Conservation (phyloP, 2,329 filamentous ascomycete species). For the Chaetomiaceae sp. region DNA sequence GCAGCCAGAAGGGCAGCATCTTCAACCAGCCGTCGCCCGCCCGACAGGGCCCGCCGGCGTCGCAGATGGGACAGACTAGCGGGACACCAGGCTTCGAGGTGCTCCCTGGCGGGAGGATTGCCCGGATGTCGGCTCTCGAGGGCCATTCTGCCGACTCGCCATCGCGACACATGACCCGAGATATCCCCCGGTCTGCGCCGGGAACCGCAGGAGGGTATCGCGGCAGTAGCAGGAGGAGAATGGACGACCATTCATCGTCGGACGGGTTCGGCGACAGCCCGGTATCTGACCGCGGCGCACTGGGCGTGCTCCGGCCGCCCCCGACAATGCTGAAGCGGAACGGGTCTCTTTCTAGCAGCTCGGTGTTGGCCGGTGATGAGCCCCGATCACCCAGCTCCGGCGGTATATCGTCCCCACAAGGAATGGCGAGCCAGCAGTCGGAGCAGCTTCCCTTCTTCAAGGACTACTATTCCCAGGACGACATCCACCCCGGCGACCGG, state of each 20-base stretch:
- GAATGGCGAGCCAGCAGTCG: slow-evolving; percentile 80
- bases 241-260: slow-evolving; percentile 61
- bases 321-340: slow-evolving; percentile 62
- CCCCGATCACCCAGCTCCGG: slow-evolving; percentile 70
- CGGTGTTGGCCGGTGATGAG: slow-evolving; percentile 66
- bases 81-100: slow-evolving; percentile 62
- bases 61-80: slow-evolving; percentile 33
- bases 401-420: slow-evolving; percentile 79
- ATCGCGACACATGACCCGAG: slow-evolving; percentile 44
- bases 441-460: slow-evolving; percentile 97
- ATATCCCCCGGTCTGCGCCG: slow-evolving; percentile 42
- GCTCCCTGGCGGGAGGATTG: slow-evolving; percentile 81
- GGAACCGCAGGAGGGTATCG: slow-evolving; percentile 47
- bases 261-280: slow-evolving; percentile 70
- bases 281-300: slow-evolving; percentile 56
- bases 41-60: slow-evolving; percentile 44
- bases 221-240: slow-evolving; percentile 42
- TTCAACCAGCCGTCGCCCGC: slow-evolving; percentile 86
- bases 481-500: slow-evolving; percentile 86
- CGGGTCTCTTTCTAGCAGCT: slow-evolving; percentile 86
- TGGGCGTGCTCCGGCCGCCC: slow-evolving; percentile 54
- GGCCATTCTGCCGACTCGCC: slow-evolving; percentile 62
- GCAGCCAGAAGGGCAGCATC: slow-evolving; percentile 65
- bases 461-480: slow-evolving; percentile 96
- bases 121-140: slow-evolving; percentile 92